Evolutionary conservation across 352 stramenopile species (phyloP).

Genomic region (Pythium phragmitis): DNA sequence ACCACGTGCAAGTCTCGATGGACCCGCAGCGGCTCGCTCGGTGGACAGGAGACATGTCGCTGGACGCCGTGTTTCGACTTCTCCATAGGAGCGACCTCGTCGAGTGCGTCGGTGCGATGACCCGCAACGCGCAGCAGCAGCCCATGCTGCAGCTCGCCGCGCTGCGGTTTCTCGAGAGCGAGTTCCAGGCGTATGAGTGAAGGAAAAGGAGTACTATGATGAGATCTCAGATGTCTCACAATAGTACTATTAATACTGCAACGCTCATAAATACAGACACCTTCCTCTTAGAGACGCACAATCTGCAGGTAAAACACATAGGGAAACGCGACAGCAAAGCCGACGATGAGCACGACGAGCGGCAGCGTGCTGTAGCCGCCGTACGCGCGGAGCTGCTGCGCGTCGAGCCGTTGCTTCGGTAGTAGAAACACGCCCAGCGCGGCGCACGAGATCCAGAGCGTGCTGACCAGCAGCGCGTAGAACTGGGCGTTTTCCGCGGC

Average conservation of each 20-base stretch:
- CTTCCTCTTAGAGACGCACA: slow-evolving; percentile 8
- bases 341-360: slow-evolving; percentile 25
- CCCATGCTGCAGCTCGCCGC: slow-evolving; percentile 21
- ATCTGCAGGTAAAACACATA: slow-evolving; percentile 32
- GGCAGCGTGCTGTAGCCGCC: slow-evolving; percentile 41
- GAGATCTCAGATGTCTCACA: not conserved
- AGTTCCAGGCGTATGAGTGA: slow-evolving; percentile 29
- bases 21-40: slow-evolving; percentile 8
- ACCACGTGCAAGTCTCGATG: slow-evolving; percentile 24
- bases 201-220: not conserved
- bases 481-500: slow-evolving; percentile 13
- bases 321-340: slow-evolving; percentile 24
- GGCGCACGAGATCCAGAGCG: slow-evolving; percentile 23
- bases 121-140: slow-evolving; percentile 21
- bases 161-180: slow-evolving; percentile 24
- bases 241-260: no score
- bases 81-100: slow-evolving; percentile 26
- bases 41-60: not conserved
- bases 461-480: slow-evolving; percentile 22
- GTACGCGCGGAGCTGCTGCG: slow-evolving; percentile 46
- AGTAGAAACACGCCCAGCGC: slow-evolving; percentile 29
- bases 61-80: slow-evolving; percentile 24
- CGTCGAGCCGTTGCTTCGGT: slow-evolving; percentile 44
- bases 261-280: no score
- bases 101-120: slow-evolving; percentile 18